These are phyloP conservation scores for Alisma plantagoaquatica DNA, from an alignment of 106 monocot genomes.

Conservation along the genomic window DNA sequence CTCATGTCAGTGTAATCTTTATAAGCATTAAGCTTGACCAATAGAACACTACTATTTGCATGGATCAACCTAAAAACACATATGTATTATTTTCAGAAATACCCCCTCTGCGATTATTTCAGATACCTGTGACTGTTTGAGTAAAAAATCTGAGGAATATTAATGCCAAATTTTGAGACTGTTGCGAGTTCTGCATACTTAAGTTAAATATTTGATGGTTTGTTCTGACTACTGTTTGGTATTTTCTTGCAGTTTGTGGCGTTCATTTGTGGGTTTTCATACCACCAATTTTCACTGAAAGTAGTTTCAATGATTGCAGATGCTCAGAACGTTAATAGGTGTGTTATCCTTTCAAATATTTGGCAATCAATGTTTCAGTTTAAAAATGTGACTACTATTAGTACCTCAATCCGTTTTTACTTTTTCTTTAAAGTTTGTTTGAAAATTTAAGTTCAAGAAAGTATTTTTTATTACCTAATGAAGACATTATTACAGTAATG, in stretches of 20 bases:
- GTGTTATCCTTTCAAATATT: slow-evolving; percentile 1
- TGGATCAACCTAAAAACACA: background rate
- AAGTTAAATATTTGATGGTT: background rate
- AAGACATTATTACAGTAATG: too few relatives aligned
- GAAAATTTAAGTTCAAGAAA: too few relatives aligned
- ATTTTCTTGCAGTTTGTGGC: slow-evolving; percentile 47
- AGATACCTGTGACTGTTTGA: background rate
- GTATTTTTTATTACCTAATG: too few relatives aligned
- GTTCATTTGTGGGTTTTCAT: slow-evolving; percentile 51
- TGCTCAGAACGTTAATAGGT: slow-evolving; percentile 34
- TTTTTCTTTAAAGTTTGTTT: slow-evolving; percentile 5
- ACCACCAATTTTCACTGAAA: slow-evolving; percentile 28
- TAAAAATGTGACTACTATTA: background rate
- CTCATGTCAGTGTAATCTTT: too few relatives aligned
- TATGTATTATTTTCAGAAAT: background rate
- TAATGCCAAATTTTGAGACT: too few relatives aligned
- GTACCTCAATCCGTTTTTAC: background rate
- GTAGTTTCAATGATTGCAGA: slow-evolving; percentile 8
- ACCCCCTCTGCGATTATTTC: background rate
- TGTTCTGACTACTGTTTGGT: background rate
- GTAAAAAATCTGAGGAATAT: background rate
- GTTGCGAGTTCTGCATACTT: background rate
- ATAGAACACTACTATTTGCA: too few relatives aligned
- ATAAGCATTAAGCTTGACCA: too few relatives aligned
- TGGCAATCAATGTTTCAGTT: too few relatives aligned